phyloP scores from a whole-genome alignment of 345 rosid species.

The Citrus australasica region DNA sequence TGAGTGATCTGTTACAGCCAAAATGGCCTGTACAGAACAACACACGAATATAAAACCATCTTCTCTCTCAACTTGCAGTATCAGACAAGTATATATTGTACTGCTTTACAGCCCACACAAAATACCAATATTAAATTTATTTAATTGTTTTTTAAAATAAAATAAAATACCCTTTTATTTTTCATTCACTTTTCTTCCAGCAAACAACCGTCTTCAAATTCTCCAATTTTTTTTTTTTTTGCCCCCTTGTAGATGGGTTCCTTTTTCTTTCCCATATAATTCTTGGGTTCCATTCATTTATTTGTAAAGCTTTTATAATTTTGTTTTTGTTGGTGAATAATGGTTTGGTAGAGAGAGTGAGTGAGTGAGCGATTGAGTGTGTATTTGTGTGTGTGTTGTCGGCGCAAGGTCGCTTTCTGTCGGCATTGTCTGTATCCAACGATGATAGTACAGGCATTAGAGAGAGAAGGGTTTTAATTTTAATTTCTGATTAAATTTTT shows the following conservation, averaged over 20 bases:
- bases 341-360: constrained; percentile 19
- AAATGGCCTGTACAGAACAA: constrained; percentile 29
- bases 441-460: constrained; percentile 35
- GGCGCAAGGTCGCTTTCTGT: constrained; percentile 87
- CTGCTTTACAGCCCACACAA: constrained; percentile 51
- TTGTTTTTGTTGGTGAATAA: not conserved
- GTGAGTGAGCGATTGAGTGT: constrained; percentile 21
- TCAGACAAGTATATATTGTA: constrained; percentile 40
- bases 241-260: not conserved
- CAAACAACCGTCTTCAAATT: not conserved
- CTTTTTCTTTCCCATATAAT: not conserved
- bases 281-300: constrained; percentile 2
- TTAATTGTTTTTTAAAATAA: not conserved
- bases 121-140: not conserved
- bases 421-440: constrained; percentile 85
- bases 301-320: not conserved
- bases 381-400: constrained; percentile 43
- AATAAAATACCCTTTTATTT: not conserved
- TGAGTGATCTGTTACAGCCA: constrained; percentile 16
- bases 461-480: constrained; percentile 17
- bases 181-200: not conserved
- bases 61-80: constrained; percentile 43
- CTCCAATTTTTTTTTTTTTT: not conserved
- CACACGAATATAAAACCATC: constrained; percentile 27
- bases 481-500: constrained; percentile 11